These are phyloP conservation scores for Kluyveromyces marxianus DNA, from an alignment of 1,139 yeast species.

Conservation along the genomic window DNA sequence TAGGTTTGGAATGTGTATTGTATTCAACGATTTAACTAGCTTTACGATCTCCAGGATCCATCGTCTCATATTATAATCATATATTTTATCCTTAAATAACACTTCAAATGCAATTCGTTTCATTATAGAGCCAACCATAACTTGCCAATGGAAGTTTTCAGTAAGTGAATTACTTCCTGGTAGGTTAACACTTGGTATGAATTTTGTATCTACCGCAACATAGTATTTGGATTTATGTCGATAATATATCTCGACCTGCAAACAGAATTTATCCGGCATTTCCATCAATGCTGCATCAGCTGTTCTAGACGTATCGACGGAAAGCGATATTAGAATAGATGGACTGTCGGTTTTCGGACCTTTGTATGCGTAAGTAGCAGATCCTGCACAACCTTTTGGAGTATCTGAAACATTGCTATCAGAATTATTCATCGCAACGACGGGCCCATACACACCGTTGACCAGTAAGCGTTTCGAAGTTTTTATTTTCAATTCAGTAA, in stretches of 20 bases:
- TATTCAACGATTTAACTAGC: slow-evolving; percentile 1
- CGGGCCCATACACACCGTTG: slow-evolving; percentile 10
- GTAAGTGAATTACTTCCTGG: slow-evolving; percentile 4
- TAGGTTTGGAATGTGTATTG: not conserved
- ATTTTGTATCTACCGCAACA: slow-evolving; percentile 8
- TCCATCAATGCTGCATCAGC: slow-evolving; percentile 8
- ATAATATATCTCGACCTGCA: slow-evolving; percentile 12
- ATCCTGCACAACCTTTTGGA: slow-evolving; percentile 10
- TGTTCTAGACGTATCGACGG: slow-evolving; percentile 9
- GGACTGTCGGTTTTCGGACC: slow-evolving; percentile 3
- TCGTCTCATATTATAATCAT: slow-evolving; percentile 5
- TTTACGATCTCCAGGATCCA: slow-evolving; percentile 8
- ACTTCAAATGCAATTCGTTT: slow-evolving; percentile 10
- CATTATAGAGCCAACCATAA: slow-evolving; percentile 10
- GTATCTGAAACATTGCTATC: slow-evolving; percentile 11
- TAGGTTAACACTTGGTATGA: slow-evolving; percentile 9
- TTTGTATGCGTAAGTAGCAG: slow-evolving; percentile 8
- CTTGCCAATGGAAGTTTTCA: slow-evolving; percentile 5
- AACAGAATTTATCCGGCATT: slow-evolving; percentile 8
- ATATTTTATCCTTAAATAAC: slow-evolving; percentile 2
- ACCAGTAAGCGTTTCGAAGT: slow-evolving; percentile 7
- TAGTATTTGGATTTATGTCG: slow-evolving; percentile 1
- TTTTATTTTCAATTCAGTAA: slow-evolving; percentile 1
- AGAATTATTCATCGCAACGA: not conserved
- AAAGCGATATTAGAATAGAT: slow-evolving; percentile 10